Percentiles rank a stretch among this genome's conserved stretches.
Conservation (phyloP, 768 basidiomycete genomes). For the Boletus pseudo-olivaceus region DNA sequence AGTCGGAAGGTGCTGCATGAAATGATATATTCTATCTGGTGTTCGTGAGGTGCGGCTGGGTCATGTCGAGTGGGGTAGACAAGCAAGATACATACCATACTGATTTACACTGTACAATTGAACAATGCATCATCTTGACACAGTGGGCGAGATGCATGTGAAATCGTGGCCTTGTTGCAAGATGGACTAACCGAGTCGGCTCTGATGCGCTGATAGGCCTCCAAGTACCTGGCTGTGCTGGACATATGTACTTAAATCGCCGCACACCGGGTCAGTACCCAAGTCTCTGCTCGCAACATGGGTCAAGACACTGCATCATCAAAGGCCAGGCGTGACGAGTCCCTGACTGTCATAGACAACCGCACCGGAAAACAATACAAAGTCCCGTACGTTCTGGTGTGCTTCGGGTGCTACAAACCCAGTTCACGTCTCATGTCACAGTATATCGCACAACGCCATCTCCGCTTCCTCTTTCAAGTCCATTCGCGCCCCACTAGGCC, state of each 20-base stretch:
- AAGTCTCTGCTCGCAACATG: conserved; percentile 10
- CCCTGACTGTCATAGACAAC: conserved; percentile 74
- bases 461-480: conserved; percentile 78
- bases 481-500: conserved; percentile 55
- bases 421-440: conserved; percentile 25
- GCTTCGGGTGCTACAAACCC: background rate
- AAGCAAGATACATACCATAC: conserved; percentile 18
- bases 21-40: background rate
- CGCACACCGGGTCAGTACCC: background rate
- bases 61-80: background rate
- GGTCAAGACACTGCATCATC: conserved; percentile 24
- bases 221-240: too few species aligned
- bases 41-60: background rate
- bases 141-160: conserved; percentile 4
- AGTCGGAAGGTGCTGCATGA: conserved; percentile 10
- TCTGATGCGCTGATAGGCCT: background rate
- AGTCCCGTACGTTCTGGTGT: conserved; percentile 55
- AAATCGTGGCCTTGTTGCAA: background rate
- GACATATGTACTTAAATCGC: background rate
- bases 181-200: background rate
- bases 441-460: conserved; percentile 78
- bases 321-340: conserved; percentile 20
- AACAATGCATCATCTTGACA: background rate
- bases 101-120: conserved; percentile 2
- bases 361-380: conserved; percentile 77